Percentiles rank a stretch among this genome's conserved stretches.
These are phyloP conservation scores for Patellaria atrata DNA, from an alignment of 495 filamentous ascomycete species.

Conservation along the genomic window DNA sequence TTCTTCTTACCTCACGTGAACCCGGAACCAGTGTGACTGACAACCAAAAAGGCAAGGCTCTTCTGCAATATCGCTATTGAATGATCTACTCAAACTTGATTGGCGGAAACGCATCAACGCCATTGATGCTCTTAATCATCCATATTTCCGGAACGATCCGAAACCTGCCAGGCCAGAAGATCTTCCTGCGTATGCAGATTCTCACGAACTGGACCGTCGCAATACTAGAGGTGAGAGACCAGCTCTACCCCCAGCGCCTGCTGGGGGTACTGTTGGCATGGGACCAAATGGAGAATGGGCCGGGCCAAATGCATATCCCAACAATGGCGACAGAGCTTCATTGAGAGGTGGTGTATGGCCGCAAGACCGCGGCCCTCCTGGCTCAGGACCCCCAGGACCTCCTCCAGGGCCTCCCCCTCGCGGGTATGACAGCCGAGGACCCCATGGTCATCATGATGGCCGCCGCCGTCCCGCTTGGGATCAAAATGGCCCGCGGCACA, in stretches of 20 bases:
- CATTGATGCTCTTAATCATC: slow-evolving; percentile 83
- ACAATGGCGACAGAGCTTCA: slow-evolving; percentile 8
- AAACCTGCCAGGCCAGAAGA: slow-evolving; percentile 70
- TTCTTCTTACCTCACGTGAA: slow-evolving; percentile 31
- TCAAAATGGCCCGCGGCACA: neutral
- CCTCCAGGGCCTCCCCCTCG: slow-evolving; percentile 5
- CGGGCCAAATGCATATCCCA: slow-evolving; percentile 23
- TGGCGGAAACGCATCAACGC: slow-evolving; percentile 83
- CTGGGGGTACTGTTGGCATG: slow-evolving; percentile 72
- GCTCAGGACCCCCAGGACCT: slow-evolving; percentile 14
- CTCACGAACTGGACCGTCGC: slow-evolving; percentile 85
- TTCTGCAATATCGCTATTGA: slow-evolving; percentile 61
- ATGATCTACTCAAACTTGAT: slow-evolving; percentile 74
- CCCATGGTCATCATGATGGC: slow-evolving; percentile 23
- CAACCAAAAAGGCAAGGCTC: slow-evolving; percentile 30
- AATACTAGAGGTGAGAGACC: slow-evolving; percentile 71
- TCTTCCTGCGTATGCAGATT: slow-evolving; percentile 79
- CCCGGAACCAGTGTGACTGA: neutral
- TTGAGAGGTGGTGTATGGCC: slow-evolving; percentile 14
- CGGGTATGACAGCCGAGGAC: slow-evolving; percentile 10
- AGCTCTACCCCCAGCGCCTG: slow-evolving; percentile 73
- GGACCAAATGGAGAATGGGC: slow-evolving; percentile 50
- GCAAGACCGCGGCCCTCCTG: slow-evolving; percentile 6
- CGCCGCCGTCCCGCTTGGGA: slow-evolving; percentile 12
- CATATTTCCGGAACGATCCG: slow-evolving; percentile 71